These are phyloP conservation scores for Penicillium paxilli DNA, from an alignment of 495 filamentous ascomycete genomes.

Conservation along the genomic window DNA sequence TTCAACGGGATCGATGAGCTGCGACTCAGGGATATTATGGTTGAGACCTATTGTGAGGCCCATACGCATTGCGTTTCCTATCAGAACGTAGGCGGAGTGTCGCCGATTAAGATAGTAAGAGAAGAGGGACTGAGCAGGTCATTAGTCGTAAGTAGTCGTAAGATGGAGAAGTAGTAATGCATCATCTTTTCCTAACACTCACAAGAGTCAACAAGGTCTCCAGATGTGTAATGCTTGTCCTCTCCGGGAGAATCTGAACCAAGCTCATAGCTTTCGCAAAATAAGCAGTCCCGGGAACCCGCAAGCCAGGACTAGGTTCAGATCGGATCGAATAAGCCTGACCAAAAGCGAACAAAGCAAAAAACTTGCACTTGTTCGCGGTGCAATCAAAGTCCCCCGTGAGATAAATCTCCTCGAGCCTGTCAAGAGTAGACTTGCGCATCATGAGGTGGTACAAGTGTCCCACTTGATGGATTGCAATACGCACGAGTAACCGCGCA, in stretches of 20 bases:
- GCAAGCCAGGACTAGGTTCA: slow-evolving; percentile 32
- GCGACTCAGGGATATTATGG: slow-evolving; percentile 48
- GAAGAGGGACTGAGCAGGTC: slow-evolving; percentile 33
- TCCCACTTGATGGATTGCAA: slow-evolving; percentile 42
- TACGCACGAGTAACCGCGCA: slow-evolving; percentile 41
- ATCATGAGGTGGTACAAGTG: slow-evolving; percentile 43
- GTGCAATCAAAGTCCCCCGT: slow-evolving; percentile 34
- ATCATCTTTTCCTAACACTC: slow-evolving; percentile 2
- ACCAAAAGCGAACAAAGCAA: slow-evolving; percentile 46
- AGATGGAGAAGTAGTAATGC: background rate
- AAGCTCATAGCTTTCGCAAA: slow-evolving; percentile 45
- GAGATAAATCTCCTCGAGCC: slow-evolving; percentile 44
- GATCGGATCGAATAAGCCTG: slow-evolving; percentile 43
- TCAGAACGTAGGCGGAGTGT: slow-evolving; percentile 41
- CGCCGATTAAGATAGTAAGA: slow-evolving; percentile 48
- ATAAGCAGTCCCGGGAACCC: slow-evolving; percentile 44
- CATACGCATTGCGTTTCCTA: slow-evolving; percentile 44
- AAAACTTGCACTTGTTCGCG: slow-evolving; percentile 44
- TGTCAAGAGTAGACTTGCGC: slow-evolving; percentile 42
- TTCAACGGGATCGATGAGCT: slow-evolving; percentile 43
- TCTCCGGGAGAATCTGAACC: slow-evolving; percentile 41
- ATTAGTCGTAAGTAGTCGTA: background rate
- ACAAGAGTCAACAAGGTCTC: slow-evolving; percentile 43
- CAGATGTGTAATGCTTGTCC: slow-evolving; percentile 43
- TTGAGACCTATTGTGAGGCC: slow-evolving; percentile 45